Conservation (phyloP, 371 early-diverging fungal species). For the Saksenaea vasiformis region DNA sequence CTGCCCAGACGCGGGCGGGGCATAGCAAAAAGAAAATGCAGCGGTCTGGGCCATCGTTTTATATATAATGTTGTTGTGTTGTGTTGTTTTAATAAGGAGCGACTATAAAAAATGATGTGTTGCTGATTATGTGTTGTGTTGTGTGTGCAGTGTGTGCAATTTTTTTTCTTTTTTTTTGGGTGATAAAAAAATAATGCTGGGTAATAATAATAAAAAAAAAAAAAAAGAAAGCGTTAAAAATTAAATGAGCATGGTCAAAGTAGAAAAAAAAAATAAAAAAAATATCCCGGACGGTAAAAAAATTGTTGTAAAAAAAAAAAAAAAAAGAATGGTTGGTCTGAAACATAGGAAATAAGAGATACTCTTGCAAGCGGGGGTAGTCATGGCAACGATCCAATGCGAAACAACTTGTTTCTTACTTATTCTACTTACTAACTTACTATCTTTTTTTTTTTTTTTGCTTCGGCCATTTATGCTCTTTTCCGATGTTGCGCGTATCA, state of each 20-base stretch:
- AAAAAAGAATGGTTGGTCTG: slow-evolving; percentile 3
- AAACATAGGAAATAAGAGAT: slow-evolving; percentile 28
- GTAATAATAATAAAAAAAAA: slow-evolving; percentile 16
- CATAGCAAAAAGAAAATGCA: slow-evolving; percentile 32
- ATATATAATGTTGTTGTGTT: not conserved
- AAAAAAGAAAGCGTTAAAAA: slow-evolving; percentile 10
- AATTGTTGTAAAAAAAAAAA: slow-evolving; percentile 18
- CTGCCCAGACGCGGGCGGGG: slow-evolving; percentile 24
- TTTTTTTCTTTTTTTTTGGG: too few relatives aligned
- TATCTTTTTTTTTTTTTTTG: slow-evolving; percentile 10
- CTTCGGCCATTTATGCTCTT: not conserved
- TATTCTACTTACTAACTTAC: slow-evolving; percentile 1
- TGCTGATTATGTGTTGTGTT: too few relatives aligned
- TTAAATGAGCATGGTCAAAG: not conserved
- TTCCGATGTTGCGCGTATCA: slow-evolving; percentile 1
- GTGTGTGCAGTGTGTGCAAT: too few relatives aligned
- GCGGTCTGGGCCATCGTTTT: slow-evolving; percentile 17
- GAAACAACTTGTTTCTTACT: not conserved
- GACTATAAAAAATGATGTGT: slow-evolving; percentile 28
- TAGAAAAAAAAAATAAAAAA: slow-evolving; percentile 22
- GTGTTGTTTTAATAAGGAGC: slow-evolving; percentile 2
- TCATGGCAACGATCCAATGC: slow-evolving; percentile 2
- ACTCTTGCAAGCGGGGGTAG: not conserved
- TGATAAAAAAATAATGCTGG: slow-evolving; percentile 8
- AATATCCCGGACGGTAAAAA: slow-evolving; percentile 23